Base-by-base conservation (phyloP, 2,329 filamentous ascomycete species). In the Aspergillus transmontanensis region DNA sequence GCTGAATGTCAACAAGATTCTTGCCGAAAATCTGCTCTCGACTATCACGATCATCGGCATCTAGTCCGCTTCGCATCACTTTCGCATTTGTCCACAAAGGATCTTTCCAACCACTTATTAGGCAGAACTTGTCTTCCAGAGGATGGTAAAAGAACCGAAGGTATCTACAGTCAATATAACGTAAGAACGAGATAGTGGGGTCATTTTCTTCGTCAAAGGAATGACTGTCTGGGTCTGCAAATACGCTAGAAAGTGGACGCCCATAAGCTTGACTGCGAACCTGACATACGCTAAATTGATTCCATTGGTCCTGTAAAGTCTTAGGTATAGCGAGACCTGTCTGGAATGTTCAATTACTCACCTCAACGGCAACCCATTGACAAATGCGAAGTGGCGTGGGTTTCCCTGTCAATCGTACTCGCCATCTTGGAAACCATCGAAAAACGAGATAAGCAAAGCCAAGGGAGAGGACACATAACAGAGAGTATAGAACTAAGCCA, bases 141-240 rank as follows among this genome's bases (percentile, higher is more conserved):
- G 94, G 93, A 72, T 99, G 92, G 74, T 91, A 98, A 74, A 90
- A 94, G 71, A 99, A 93, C 57, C 93, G 90, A 66, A 99, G 90
- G 74, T 99, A 98, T 68, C 95, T 90, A 78, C 98, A 99, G 73
- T 96, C 92, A 62, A 99, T 82, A 59, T 89, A 90, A 30, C 90
- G 88, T 21, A 99, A 84, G 64, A 90, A 82, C 19, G 86, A 84
- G 66, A 99, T 81, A 28, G 95, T 85, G 2, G 93, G 93, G 71
- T 96, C 93, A 62, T 85, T 83, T 48, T 89, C 87, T 71, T 91
- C 89, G 63, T 91, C 87, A 26, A 87, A 62, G 82, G 82, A 62
- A 82, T 86, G 56, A 83, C 86, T 75, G 86, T 88, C 23, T 77
- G 76, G 69, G 28, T 75, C 71, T 14, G 80, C 78, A 68, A 85